A percentile compares a stretch with the other conserved stretches of the same genome.
These are phyloP conservation scores for Heritiera littoralis DNA, from an alignment of 345 rosid genomes.

Conservation along the genomic window DNA sequence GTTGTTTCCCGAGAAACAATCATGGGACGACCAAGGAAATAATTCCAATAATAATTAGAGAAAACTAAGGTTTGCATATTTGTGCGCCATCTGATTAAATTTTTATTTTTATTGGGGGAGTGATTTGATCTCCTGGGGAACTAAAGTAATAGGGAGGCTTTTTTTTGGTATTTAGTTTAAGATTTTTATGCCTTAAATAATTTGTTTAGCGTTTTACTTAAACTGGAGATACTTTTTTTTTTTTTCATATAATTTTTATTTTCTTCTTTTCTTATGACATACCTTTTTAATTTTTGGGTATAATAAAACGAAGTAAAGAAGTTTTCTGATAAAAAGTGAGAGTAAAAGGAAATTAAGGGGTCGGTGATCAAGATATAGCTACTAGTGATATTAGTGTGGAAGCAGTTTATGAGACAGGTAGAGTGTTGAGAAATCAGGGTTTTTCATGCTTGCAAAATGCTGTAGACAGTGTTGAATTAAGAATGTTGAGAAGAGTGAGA, in stretches of 20 bases:
- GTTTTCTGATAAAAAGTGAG: not conserved
- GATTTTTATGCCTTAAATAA: not conserved
- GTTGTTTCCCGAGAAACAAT: conserved; percentile 4
- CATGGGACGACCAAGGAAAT: not conserved
- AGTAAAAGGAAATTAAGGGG: not conserved
- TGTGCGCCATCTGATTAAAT: not conserved
- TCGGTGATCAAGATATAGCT: not conserved
- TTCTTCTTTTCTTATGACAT: not conserved
- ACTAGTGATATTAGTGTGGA: not conserved
- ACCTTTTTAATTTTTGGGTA: not conserved
- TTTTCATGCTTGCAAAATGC: not conserved
- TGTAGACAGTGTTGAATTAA: not conserved
- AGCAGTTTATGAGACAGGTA: not conserved
- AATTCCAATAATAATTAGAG: not conserved
- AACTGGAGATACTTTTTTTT: not conserved
- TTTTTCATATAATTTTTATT: not conserved
- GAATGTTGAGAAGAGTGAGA: conserved; percentile 8
- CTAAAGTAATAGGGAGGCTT: not conserved
- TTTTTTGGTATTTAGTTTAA: not conserved
- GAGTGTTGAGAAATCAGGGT: not conserved
- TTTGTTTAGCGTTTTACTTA: not conserved
- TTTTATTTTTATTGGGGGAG: not conserved
- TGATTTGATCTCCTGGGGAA: conserved; percentile 11
- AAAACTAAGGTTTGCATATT: not conserved
- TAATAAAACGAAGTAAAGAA: not conserved